A percentile compares a stretch with the other conserved stretches of the same genome.
Evolutionary conservation across 768 basidiomycete genomes (phyloP).

Genomic region (Agrocybe praecox): DNA sequence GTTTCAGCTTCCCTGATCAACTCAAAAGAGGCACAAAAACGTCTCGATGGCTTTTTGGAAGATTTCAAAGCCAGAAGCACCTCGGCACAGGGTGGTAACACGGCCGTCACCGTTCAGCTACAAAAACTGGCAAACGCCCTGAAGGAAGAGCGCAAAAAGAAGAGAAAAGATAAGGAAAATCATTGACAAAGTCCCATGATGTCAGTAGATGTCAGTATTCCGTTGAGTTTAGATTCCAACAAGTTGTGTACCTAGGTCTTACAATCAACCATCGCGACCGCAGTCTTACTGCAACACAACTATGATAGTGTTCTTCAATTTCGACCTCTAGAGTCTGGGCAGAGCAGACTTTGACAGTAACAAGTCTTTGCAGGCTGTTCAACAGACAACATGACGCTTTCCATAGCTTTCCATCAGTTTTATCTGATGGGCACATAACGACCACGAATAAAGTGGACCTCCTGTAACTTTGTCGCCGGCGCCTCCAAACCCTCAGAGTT

Average conservation of each 20-base stretch:
- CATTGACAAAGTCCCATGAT: neutral
- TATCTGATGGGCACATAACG: too few relatives aligned
- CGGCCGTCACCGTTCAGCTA: conserved; percentile 59
- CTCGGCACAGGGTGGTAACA: conserved; percentile 51
- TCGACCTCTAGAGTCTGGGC: too few relatives aligned
- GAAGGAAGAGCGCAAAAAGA: conserved; percentile 46
- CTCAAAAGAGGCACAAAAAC: conserved; percentile 39
- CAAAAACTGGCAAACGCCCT: conserved; percentile 57
- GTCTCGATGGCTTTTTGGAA: conserved; percentile 46
- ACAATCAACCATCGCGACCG: neutral
- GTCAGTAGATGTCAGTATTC: neutral
- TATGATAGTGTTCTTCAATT: too few relatives aligned
- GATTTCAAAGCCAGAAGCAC: conserved; percentile 50
- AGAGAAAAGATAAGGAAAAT: conserved; percentile 19
- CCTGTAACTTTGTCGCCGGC: too few relatives aligned
- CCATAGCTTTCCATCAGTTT: too few relatives aligned
- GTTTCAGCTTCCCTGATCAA: conserved; percentile 37
- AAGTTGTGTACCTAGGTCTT: neutral
- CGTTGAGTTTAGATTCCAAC: neutral
- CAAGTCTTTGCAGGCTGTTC: too few relatives aligned
- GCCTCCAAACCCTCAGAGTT: too few relatives aligned
- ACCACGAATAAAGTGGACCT: too few relatives aligned
- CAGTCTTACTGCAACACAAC: neutral
- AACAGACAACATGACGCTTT: too few relatives aligned
- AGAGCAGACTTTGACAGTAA: too few relatives aligned